These are phyloP conservation scores for Physcia stellaris DNA, from an alignment of 495 filamentous ascomycete genomes.

Conservation along the genomic window DNA sequence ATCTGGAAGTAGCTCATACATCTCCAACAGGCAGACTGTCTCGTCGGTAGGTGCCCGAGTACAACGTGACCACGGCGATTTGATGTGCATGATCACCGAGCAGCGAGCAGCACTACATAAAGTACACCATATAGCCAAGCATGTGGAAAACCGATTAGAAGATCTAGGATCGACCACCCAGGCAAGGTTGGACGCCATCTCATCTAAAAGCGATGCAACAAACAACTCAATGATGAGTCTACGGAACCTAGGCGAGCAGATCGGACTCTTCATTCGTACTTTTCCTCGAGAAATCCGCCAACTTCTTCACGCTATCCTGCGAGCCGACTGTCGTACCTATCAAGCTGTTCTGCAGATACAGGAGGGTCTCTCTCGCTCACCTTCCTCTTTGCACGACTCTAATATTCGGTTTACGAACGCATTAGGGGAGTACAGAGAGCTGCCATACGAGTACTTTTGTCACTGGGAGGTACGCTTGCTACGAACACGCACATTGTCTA, in stretches of 20 bases:
- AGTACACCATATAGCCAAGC: not conserved
- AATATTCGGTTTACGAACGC: constrained; percentile 19
- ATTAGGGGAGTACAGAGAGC: constrained; percentile 9
- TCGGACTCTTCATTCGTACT: constrained; percentile 4
- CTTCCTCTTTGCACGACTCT: constrained; percentile 4
- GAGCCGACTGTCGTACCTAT: constrained; percentile 14
- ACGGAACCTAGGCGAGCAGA: constrained; percentile 9
- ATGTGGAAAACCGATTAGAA: not conserved
- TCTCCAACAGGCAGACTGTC: constrained; percentile 5
- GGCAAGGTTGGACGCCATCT: constrained; percentile 4
- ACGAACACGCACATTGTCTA: no score
- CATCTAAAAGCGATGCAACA: constrained; percentile 1
- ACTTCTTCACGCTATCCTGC: constrained; percentile 9
- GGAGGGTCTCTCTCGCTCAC: constrained; percentile 4
- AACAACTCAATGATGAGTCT: constrained; percentile 5
- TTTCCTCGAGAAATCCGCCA: constrained; percentile 13
- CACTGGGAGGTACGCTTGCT: constrained; percentile 18
- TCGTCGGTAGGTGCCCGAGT: constrained; percentile 4
- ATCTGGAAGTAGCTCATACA: not conserved
- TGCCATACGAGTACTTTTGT: constrained; percentile 17
- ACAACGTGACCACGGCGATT: constrained; percentile 2
- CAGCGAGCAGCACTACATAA: not conserved
- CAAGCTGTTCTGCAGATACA: constrained; percentile 12
- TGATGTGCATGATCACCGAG: constrained; percentile 8
- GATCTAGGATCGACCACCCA: not conserved